Evolutionary conservation across 768 basidiomycete genomes (phyloP).

Genomic region (Dictyophora rubrovolvata): DNA sequence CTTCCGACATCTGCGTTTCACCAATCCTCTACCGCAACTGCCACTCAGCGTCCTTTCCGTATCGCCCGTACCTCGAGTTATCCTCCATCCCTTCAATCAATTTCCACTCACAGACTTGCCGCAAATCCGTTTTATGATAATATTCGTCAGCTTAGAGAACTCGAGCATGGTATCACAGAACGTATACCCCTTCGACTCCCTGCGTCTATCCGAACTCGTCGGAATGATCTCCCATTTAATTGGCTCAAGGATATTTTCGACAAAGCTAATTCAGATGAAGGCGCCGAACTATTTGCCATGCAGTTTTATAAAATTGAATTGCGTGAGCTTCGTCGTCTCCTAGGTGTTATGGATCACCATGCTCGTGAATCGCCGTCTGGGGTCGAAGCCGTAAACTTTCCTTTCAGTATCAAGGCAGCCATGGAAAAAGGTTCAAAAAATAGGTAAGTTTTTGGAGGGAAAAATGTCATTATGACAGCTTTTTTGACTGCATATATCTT

Average conservation of each 20-base stretch:
- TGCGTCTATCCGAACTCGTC: conserved; percentile 33
- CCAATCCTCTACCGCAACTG: conserved; percentile 17
- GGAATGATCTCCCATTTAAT: conserved; percentile 66
- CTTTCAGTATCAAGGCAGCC: conserved; percentile 91
- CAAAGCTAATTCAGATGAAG: conserved; percentile 47
- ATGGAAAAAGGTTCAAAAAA: conserved; percentile 94
- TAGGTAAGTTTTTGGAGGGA: conserved; percentile 36
- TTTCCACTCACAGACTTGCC: conserved; percentile 24
- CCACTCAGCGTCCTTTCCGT: conserved; percentile 13
- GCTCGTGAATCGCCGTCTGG: conserved; percentile 37
- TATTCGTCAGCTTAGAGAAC: conserved; percentile 80
- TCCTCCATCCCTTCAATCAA: conserved; percentile 13
- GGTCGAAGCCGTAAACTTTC: conserved; percentile 33
- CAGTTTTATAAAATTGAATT: conserved; percentile 92
- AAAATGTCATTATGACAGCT: too few species aligned
- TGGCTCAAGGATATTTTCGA: conserved; percentile 71
- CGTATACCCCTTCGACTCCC: conserved; percentile 67
- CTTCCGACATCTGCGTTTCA: conserved; percentile 29
- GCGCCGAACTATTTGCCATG: conserved; percentile 72
- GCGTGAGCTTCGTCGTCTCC: conserved; percentile 79
- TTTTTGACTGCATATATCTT: not conserved
- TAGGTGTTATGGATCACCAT: conserved; percentile 89
- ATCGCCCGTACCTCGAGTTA: conserved; percentile 7
- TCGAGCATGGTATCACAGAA: conserved; percentile 56
- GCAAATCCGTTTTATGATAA: conserved; percentile 94